Base-by-base conservation (phyloP, 2,329 filamentous ascomycete species). In the Dactylellina sp. region DNA sequence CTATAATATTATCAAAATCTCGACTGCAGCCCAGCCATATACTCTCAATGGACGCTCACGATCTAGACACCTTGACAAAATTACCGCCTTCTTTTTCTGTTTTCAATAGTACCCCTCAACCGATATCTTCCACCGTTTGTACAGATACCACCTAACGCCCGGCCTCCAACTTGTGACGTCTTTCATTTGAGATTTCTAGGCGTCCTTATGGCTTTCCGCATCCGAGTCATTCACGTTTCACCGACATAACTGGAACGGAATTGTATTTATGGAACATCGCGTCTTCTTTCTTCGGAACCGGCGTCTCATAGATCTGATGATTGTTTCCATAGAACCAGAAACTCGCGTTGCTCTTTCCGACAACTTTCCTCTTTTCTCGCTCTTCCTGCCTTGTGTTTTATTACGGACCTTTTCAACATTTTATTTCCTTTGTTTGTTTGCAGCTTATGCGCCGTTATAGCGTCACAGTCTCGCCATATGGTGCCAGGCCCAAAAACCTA, bases 1-100 rank as follows among this genome's bases (percentile, higher is more conserved):
- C 83, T 90, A 81, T 90, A 84, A 72, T 72, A 40, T 57, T 44
- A 20, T 16, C 11, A 37, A 39, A 32, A 65, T 61, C 25, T 72
- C 32, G 52, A 37, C 37, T 60, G 68, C 47, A 71, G 37, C 49
- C 60, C 32, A 39, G 50, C 14, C 60, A 55, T 65, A 56, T 63
- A 71, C 47, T 57, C 46, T 18, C 28, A 53, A 18, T 35, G 53
- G 68, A 66, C 56, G 68, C 24, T 76, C 75, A 75, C 50, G 76
- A 75, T 75, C 59, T 77, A 75, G 40, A 62, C 39, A 59, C 52
- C 50, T 56, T 61, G 62, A 68, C 70, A 56, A 44, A 64, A 64
- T 70, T 66, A 20, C 35, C 47, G 35, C 49, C 47, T 18, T 28
- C 65, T 61, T 62, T n/a, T n/a, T 44, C 46, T 70, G 63, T 77